phyloP scores from a whole-genome alignment of 2,329 filamentous ascomycete species.

The Colletotrichum sojae region DNA sequence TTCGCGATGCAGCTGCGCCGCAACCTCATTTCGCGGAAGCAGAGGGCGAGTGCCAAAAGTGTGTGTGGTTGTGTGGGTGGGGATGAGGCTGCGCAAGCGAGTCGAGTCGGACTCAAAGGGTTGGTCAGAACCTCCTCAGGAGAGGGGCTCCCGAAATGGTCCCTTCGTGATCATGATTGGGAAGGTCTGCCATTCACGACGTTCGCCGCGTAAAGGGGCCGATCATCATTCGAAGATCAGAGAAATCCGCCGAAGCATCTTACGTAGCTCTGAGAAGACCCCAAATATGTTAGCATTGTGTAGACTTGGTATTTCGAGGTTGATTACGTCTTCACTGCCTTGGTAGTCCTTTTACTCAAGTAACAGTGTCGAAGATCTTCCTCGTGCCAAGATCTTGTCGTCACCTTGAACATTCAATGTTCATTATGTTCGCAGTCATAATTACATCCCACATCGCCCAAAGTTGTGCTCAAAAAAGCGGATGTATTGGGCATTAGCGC shows the following conservation, averaged over 20 bases:
- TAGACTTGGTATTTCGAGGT: too few species aligned
- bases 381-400: too few species aligned
- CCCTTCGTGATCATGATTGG: background rate
- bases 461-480: slow-evolving; percentile 1
- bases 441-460: background rate
- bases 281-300: too few species aligned
- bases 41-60: slow-evolving; percentile 3
- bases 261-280: too few species aligned
- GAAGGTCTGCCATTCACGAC: background rate
- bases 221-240: slow-evolving; percentile 16
- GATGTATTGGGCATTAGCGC: slow-evolving; percentile 5
- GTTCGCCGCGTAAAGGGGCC: background rate
- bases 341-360: too few species aligned
- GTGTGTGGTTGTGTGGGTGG: slow-evolving; percentile 14
- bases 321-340: too few species aligned
- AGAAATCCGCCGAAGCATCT: background rate
- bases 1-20: slow-evolving; percentile 21
- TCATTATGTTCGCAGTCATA: background rate
- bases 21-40: slow-evolving; percentile 22
- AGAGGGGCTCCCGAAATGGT: slow-evolving; percentile 1
- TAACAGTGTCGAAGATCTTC: too few species aligned
- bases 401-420: too few species aligned
- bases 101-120: background rate
- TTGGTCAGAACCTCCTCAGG: background rate
- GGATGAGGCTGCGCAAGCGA: slow-evolving; percentile 14